Evolutionary conservation across 2,329 filamentous ascomycete genomes (phyloP), one percentile per base, ranked within the genome.

Genomic region (Neonectria ditissima): DNA sequence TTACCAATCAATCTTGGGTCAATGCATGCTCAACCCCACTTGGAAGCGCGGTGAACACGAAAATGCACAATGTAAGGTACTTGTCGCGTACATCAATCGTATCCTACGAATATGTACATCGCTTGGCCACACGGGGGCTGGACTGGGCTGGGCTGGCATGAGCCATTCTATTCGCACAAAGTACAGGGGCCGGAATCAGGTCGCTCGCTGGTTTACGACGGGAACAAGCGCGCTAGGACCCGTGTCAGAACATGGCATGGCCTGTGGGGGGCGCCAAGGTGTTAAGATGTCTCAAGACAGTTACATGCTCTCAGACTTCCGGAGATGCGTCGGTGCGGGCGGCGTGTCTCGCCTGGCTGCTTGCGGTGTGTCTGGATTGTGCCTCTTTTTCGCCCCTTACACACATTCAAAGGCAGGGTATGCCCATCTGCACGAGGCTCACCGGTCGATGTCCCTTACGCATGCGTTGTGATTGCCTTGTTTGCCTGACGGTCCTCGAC

Each of bases 161-260:
- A 41, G 22, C 50, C 32, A 18, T 47, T 22, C 44, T 41, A 39
- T 20, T n/a, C 54, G 41, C 57, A 59, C 50, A 44, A 16, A 26
- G 9, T 16, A 24, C 34, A 47, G 32, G 50, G 22, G 41, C 48
- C 32, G 41, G 55, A 53, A 55, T 44, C 41, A 57, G 51, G 11
- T 32, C 8, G 7, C 11, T 32, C 8, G 7, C 11, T 18, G n/a
- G n/a, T 50, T 28, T 55, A 54, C 48, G n/a, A n/a, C 60, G 48
- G 60, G 51, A 58, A 48, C 43, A 63, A 63, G 60, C 54, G 55
- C 50, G 60, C 50, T 58, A 48, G 39, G 43, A 50, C 48, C 54
- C 55, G 50, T 47, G 54, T 56, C 43, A 39, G 41, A 39, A 53
- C 53, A 47, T 56, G 55, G 13, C 43, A 43, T 32, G 47, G 44